Evolutionary conservation across 108 stramenopile genomes (phyloP), one percentile per base, ranked within the genome.

Genomic region (Conticribra guillardii): DNA sequence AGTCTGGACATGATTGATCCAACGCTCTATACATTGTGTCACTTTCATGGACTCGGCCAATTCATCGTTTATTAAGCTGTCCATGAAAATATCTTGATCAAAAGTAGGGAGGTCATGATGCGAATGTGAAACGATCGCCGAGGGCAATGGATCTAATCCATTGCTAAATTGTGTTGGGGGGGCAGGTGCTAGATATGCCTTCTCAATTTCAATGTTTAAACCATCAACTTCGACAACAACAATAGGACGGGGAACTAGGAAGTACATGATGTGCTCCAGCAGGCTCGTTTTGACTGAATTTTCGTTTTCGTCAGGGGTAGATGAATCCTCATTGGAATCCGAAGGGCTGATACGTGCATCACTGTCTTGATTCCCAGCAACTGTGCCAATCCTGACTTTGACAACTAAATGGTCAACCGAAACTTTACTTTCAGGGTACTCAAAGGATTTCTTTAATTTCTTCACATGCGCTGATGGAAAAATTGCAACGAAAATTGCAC

Each of bases 141-240:
- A 55, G 44, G 60, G 60, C 33, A 51, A 24, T 16, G 19, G 37
- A 32, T 53, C 8, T 18, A 19, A 28, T 32, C 28, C 57, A 11
- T 26, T 45, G 29, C n/a, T 44, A 51, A 67, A 67, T 7, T 37
- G 48, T 5, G 54, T 65, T 27, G 74, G 74, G 21, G 68, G 58
- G 2, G 23, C 45, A 17, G 74, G 74, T 5, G 74, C 74, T 16
- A 75, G 41, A 37, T 75, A 75, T 3, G 50, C 60, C 68, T 75
- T 75, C 41, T 75, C 74, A 15, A 69, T 49, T 27, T 54, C 26
- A 14, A 75, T 22, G 14, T 26, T 29, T 28, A 75, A 23, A 18
- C 60, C 47, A 33, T 29, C 58, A 19, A 75, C 33, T 31, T 60
- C 61, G 24, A 71, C 50, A 32, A 34, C 30, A 28, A 62, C 37